Evolutionary conservation across 768 basidiomycete genomes (phyloP).

Genomic region (Rhodocollybia butyracea): DNA sequence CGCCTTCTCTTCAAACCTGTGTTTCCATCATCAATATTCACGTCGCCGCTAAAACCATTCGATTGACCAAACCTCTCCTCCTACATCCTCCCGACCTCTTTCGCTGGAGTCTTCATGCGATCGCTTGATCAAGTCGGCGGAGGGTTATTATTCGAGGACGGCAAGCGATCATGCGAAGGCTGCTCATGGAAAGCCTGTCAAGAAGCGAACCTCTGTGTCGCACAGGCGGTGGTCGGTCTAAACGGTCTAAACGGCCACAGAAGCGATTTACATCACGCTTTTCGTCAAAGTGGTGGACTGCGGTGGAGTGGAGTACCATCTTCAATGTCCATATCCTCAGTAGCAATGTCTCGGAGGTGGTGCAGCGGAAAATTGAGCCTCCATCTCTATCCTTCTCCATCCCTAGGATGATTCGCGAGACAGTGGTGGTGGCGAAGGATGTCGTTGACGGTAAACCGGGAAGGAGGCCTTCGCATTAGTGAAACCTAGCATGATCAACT

Average conservation of each 20-base stretch:
- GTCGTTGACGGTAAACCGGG: background rate
- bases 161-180: too few species aligned
- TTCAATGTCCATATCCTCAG: background rate
- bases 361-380: too few species aligned
- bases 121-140: constrained; percentile 28
- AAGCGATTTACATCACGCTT: too few species aligned
- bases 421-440: background rate
- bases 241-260: too few species aligned
- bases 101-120: constrained; percentile 32
- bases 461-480: background rate
- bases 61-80: constrained; percentile 11
- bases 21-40: background rate
- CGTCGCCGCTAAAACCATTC: constrained; percentile 17
- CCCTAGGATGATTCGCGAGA: background rate
- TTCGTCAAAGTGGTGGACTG: constrained; percentile 2
- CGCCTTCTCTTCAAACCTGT: constrained; percentile 1
- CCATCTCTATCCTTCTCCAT: too few species aligned
- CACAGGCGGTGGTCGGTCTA: constrained; percentile 3
- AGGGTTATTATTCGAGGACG: constrained; percentile 9
- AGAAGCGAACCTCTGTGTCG: constrained; percentile 31
- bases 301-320: constrained; percentile 2
- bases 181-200: constrained; percentile 33
- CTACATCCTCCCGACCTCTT: constrained; percentile 27
- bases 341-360: too few species aligned
- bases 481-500: too few species aligned